These are phyloP conservation scores for Aspergillus transmontanensis DNA, from an alignment of 2,329 filamentous ascomycete species.

Conservation along the genomic window DNA sequence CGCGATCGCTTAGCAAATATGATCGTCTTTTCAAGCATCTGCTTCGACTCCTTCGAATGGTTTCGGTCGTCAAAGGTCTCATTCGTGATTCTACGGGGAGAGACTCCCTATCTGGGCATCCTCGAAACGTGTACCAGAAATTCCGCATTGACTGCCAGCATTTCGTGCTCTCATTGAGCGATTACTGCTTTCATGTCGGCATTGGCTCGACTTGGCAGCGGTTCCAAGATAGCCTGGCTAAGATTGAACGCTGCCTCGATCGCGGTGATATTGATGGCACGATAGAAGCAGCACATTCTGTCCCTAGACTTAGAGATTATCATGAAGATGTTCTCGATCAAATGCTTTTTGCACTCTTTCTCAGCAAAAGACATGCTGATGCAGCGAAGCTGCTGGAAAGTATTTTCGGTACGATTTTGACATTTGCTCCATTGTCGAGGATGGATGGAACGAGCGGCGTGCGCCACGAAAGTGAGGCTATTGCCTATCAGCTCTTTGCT, in stretches of 20 bases:
- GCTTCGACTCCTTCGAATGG: slow-evolving; percentile 74
- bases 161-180: slow-evolving; percentile 71
- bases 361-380: slow-evolving; percentile 74
- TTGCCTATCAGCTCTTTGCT: slow-evolving; percentile 59
- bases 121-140: slow-evolving; percentile 52
- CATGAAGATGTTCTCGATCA: slow-evolving; percentile 75
- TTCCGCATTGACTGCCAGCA: slow-evolving; percentile 79
- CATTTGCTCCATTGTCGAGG: slow-evolving; percentile 58
- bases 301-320: slow-evolving; percentile 67
- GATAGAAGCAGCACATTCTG: slow-evolving; percentile 58
- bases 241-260: slow-evolving; percentile 61
- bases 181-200: slow-evolving; percentile 79
- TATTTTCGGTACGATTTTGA: slow-evolving; percentile 72
- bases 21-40: slow-evolving; percentile 82
- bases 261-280: slow-evolving; percentile 48
- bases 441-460: slow-evolving; percentile 42
- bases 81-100: slow-evolving; percentile 57
- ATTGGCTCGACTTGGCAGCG: slow-evolving; percentile 72
- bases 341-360: slow-evolving; percentile 72
- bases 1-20: slow-evolving; percentile 72
- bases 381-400: slow-evolving; percentile 74
- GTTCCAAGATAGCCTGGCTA: slow-evolving; percentile 68
- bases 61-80: slow-evolving; percentile 71
- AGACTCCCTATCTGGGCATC: slow-evolving; percentile 32
- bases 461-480: slow-evolving; percentile 41